Base-by-base conservation (phyloP, 768 basidiomycete genomes). In the Fomitopsis pulvina region DNA sequence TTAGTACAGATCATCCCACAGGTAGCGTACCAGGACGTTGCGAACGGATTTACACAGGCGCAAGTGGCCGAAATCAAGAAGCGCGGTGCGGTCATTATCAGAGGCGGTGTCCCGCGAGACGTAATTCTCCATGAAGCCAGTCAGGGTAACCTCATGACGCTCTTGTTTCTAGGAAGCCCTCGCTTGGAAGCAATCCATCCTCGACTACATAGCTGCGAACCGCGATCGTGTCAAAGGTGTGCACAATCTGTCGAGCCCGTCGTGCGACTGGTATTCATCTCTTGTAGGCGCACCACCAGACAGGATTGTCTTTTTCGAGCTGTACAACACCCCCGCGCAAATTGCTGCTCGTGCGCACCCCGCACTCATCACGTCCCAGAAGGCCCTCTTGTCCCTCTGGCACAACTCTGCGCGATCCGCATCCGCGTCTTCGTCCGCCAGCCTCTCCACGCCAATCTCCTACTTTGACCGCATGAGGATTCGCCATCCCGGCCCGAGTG, bases 381-480 rank as follows among this genome's bases (percentile, higher is more conserved):
- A 65, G 28, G 71, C 71, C 10, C 69, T 88, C 9, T 69, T 85
- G 8, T 71, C 72, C 3, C 69, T 88, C 12, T 87, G 82, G 80
- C 72, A 81, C 53, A 57, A 75, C 39, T 69, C 77, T 2, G 68
- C 76, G 46, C 4, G 11, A n/a, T 37, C 45, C 3, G 16, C 18
- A 5, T 18, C 29, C 3, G 63, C 72, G 1, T 52, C 58, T 25
- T 63, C 74, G 24, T 62, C 66, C 24, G 63, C 84, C 48, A 71
- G 69, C 50, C 70, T 87, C 25, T 56, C 65, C 10, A 79, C 72
- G 2, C 85, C 86, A 0, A 65, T 90, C n/a, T 79, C 81, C 1
- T 91, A 91, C 63, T 85, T 80, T 51, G 88, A 92, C 65, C 75
- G 88, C 5, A 67, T 90, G 10, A 75, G 87, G 2, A 85, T 89